Base-by-base conservation (phyloP, 164 flowering plant genomes). In the Malania oleifera region DNA sequence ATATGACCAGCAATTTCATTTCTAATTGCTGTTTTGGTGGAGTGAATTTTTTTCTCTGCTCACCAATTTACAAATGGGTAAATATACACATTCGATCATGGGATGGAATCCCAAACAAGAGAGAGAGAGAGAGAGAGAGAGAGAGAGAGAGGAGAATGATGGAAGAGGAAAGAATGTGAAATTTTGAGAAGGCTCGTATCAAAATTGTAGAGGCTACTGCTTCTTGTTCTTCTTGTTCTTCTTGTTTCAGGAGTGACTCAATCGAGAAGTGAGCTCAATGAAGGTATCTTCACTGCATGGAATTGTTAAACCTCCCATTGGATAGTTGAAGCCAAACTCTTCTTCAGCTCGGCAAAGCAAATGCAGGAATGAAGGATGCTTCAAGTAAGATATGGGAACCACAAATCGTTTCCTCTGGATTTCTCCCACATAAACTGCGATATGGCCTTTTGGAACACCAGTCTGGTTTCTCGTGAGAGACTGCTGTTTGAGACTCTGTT, bases 401-500 rank as follows among this genome's bases (percentile, higher is more conserved):
- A 76, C 74, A 31, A 67, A 80, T 3, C 84, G 41, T 65, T 62
- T 81, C 77, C 50, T 81, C 22, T 70, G 59, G 17, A 9, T 63
- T 28, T 72, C 81, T 56, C 84, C 81, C 18, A 75, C 78, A 65
- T 81, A 83, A 19, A 79, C 79, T 15, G 72, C 57, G 34, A 67
- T 31, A 39, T 75, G 67, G 35, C 81, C 86, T 50, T 70, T 64
- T 10, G 72, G 70, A 20, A 68, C 76, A 49, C 59, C 47, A 13
- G 0, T 27, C 20, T 49, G 5, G 38, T 46, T 27, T 19, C 43
- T 54, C 20, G 57, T 12, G 28, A 14, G 28, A 1, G 39, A 52
- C 35, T 4, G 35, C 35, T 4, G 35, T 9, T 9, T 31, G 9
- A 31, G 9, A 31, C 35, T 31, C 35, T 4, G 35, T 9, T 31